Percentiles rank a stretch among this genome's conserved stretches.
Evolutionary conservation across 2,329 filamentous ascomycete species (phyloP).

Genomic region (Trichoderma sp.): DNA sequence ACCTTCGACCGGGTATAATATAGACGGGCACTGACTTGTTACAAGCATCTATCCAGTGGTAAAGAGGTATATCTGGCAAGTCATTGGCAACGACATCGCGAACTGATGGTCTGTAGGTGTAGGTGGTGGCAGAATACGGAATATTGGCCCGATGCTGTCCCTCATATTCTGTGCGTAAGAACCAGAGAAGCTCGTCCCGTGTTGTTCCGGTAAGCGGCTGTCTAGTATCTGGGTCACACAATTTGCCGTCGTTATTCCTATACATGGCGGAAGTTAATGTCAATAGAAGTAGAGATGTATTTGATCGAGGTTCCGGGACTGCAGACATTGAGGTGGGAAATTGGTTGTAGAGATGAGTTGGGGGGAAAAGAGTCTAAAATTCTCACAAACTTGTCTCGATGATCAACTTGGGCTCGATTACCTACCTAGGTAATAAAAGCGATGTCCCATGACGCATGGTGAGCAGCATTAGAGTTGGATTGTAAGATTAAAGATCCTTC

Average conservation of each 20-base stretch:
- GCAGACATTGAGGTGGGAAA: too few species aligned
- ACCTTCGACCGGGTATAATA: background rate
- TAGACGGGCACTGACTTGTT: background rate
- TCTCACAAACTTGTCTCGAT: too few species aligned
- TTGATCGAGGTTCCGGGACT: too few species aligned
- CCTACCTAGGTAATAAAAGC: too few species aligned
- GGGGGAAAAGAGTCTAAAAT: too few species aligned
- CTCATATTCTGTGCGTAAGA: background rate
- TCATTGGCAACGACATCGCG: background rate
- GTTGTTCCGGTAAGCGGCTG: background rate
- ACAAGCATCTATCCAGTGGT: background rate
- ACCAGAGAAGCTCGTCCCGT: background rate
- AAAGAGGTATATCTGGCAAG: background rate
- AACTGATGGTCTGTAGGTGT: background rate
- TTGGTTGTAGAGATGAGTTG: too few species aligned
- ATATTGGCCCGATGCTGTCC: background rate
- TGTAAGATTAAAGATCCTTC: too few species aligned
- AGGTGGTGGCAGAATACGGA: too few species aligned
- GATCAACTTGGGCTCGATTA: too few species aligned
- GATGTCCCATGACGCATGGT: too few species aligned
- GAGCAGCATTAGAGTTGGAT: too few species aligned
- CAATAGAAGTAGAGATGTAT: background rate
- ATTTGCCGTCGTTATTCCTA: background rate
- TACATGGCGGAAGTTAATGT: background rate
- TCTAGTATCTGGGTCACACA: background rate